These are phyloP conservation scores for Batkoa obscura DNA, from an alignment of 371 early-diverging fungal species.

Conservation along the genomic window DNA sequence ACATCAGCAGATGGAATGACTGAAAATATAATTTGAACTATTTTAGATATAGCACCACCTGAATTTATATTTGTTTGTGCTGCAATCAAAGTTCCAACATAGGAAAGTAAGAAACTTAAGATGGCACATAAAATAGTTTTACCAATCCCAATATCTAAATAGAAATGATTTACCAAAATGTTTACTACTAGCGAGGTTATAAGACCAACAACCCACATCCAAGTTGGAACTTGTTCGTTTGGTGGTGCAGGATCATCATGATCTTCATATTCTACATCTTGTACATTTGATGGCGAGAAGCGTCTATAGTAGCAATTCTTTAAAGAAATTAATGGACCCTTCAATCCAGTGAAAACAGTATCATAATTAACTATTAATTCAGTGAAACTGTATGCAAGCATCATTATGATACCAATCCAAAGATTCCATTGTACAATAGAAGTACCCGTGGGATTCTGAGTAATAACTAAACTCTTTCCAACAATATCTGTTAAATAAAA, in stretches of 20 bases:
- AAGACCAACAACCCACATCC: constrained; percentile 35
- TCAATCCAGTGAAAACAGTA: constrained; percentile 28
- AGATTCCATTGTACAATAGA: constrained; percentile 28
- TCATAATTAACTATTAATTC: constrained; percentile 34
- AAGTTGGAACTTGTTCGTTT: constrained; percentile 29
- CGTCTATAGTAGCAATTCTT: constrained; percentile 5
- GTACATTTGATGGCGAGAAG: background rate
- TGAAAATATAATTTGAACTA: constrained; percentile 35
- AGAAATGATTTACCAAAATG: constrained; percentile 31
- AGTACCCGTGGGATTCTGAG: background rate
- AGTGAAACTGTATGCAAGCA: constrained; percentile 37
- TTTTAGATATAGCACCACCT: constrained; percentile 33
- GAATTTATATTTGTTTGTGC: constrained; percentile 43
- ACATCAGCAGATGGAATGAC: constrained; percentile 22
- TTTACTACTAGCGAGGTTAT: constrained; percentile 32
- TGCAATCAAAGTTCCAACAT: constrained; percentile 40
- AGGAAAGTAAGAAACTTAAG: constrained; percentile 40
- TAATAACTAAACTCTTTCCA: background rate
- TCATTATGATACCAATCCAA: constrained; percentile 53
- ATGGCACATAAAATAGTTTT: constrained; percentile 30
- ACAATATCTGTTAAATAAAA: background rate
- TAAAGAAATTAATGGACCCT: constrained; percentile 14
- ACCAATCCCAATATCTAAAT: constrained; percentile 33
- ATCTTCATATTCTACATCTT: no score
- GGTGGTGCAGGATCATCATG: constrained; percentile 19